These are phyloP conservation scores for Durotheca rogersii DNA, from an alignment of 495 filamentous ascomycete genomes.

Conservation along the genomic window DNA sequence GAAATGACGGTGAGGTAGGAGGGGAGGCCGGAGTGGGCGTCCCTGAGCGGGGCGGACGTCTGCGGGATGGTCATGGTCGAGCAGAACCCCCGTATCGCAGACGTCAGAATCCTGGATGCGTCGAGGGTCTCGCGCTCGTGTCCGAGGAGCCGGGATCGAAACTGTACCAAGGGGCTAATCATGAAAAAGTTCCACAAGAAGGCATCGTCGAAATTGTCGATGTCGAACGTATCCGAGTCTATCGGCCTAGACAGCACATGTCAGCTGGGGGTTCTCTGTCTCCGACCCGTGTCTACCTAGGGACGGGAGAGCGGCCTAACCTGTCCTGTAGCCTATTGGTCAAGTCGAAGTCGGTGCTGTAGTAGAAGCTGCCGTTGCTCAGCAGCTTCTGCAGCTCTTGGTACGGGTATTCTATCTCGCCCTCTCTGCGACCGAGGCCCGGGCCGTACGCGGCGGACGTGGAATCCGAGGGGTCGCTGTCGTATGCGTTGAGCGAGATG, in stretches of 20 bases:
- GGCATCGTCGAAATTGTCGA: conserved; percentile 80
- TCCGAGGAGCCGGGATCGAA: conserved; percentile 74
- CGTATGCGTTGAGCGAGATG: conserved; percentile 55
- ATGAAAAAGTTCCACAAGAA: conserved; percentile 99
- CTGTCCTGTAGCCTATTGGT: conserved; percentile 92
- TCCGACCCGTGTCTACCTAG: neutral
- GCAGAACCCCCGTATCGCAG: conserved; percentile 90
- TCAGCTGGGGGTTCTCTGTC: no score
- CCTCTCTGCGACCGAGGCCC: conserved; percentile 63
- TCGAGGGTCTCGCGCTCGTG: conserved; percentile 76
- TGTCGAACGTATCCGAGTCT: conserved; percentile 66
- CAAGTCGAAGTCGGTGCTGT: conserved; percentile 94
- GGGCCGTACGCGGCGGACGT: conserved; percentile 57
- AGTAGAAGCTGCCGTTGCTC: conserved; percentile 95
- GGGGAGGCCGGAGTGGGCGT: conserved; percentile 70
- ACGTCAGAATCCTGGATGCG: conserved; percentile 82
- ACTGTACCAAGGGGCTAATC: conserved; percentile 87
- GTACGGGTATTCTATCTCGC: conserved; percentile 79
- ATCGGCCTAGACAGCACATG: conserved; percentile 41
- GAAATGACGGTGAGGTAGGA: conserved; percentile 86
- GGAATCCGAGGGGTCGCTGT: conserved; percentile 45
- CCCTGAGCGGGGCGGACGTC: conserved; percentile 50
- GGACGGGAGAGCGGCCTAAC: conserved; percentile 47
- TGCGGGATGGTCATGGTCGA: conserved; percentile 78
- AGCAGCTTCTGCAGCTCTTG: conserved; percentile 86